These are phyloP conservation scores for Glycine latifolia DNA, from an alignment of 306 rosid genomes.

Conservation along the genomic window DNA sequence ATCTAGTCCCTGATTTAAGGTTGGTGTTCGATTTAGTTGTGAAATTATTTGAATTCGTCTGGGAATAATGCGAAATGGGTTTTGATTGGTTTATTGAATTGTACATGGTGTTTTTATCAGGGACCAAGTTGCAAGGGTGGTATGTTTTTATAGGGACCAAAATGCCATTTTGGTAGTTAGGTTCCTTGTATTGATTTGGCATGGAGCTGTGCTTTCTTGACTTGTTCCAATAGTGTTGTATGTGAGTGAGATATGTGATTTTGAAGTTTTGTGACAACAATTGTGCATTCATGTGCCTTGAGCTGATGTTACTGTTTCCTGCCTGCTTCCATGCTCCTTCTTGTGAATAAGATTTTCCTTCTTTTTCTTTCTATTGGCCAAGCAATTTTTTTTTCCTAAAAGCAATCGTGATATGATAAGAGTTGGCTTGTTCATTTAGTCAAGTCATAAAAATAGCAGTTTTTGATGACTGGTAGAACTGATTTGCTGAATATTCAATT, in stretches of 20 bases:
- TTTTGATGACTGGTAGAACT: constrained; percentile 48
- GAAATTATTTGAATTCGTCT: constrained; percentile 29
- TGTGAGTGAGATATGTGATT: background rate
- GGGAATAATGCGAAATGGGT: background rate
- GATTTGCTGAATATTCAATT: constrained; percentile 24
- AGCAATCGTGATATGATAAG: constrained; percentile 2
- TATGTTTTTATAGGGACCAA: constrained; percentile 18
- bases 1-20: background rate
- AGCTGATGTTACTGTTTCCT: constrained; percentile 25
- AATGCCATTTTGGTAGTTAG: constrained; percentile 6
- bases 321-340: constrained; percentile 12
- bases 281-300: constrained; percentile 42
- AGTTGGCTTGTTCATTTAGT: constrained; percentile 40
- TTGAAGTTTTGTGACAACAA: constrained; percentile 30
- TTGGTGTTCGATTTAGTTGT: constrained; percentile 9
- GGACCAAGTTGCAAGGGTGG: constrained; percentile 20
- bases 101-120: background rate
- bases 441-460: constrained; percentile 42
- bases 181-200: constrained; percentile 9
- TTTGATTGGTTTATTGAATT: constrained; percentile 7
- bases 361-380: constrained; percentile 8
- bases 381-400: background rate
- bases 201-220: constrained; percentile 40
- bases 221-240: background rate
- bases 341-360: constrained; percentile 39